A percentile compares a stretch with the other conserved stretches of the same genome.
Evolutionary conservation across 2,329 filamentous ascomycete genomes (phyloP).

Genomic region (Alternaria ethzedia): DNA sequence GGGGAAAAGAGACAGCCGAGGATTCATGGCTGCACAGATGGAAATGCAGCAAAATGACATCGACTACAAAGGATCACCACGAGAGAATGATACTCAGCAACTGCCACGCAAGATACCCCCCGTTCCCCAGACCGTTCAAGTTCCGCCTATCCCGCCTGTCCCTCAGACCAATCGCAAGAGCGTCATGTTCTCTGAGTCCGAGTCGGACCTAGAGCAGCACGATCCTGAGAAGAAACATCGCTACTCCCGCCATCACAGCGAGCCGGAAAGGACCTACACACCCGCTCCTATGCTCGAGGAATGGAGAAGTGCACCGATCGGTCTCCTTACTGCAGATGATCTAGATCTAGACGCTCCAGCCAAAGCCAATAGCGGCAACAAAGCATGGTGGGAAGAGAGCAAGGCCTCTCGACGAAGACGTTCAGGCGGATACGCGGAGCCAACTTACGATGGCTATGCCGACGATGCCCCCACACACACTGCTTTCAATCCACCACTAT

Average conservation of each 20-base stretch:
- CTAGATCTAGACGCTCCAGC: constrained; percentile 49
- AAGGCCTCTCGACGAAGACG: constrained; percentile 53
- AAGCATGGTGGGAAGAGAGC: constrained; percentile 78
- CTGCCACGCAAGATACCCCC: constrained; percentile 18
- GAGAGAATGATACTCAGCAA: constrained; percentile 45
- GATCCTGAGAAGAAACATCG: constrained; percentile 40
- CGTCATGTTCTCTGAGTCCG: constrained; percentile 49
- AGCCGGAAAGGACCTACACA: constrained; percentile 60
- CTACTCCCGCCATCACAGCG: constrained; percentile 47
- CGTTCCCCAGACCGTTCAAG: not conserved
- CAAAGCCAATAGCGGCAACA: constrained; percentile 38
- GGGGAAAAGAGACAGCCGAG: constrained; percentile 39
- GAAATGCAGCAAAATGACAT: constrained; percentile 49
- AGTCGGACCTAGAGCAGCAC: constrained; percentile 28
- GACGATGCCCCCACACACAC: constrained; percentile 70
- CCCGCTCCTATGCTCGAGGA: constrained; percentile 66
- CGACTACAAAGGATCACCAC: constrained; percentile 41
- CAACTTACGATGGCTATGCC: constrained; percentile 71
- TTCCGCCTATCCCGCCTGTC: constrained; percentile 20
- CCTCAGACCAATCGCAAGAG: constrained; percentile 47
- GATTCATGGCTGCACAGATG: constrained; percentile 44
- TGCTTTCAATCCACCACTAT: constrained; percentile 81
- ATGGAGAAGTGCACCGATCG: constrained; percentile 52
- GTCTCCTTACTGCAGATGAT: constrained; percentile 51
- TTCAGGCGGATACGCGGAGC: constrained; percentile 38